Percentiles rank a stretch among this genome's conserved stretches.
Conservation (phyloP, 768 basidiomycete genomes). For the Termitomyces sp. region DNA sequence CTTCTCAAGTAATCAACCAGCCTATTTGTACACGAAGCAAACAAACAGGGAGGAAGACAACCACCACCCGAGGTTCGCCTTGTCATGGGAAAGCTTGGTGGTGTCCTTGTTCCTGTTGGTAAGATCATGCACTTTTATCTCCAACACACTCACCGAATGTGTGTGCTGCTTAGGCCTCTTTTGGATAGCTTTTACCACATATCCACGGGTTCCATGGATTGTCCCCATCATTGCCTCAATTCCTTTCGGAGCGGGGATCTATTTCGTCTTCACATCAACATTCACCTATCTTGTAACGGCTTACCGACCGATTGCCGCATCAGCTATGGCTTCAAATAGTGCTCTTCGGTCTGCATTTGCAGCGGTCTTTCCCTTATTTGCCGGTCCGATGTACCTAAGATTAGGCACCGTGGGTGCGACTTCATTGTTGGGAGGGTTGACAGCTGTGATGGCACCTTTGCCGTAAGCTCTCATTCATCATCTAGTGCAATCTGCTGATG, state of each 20-base stretch:
- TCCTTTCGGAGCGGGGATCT: slow-evolving; percentile 60
- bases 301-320: slow-evolving; percentile 61
- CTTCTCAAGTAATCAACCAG: not conserved
- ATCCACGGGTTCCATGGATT: slow-evolving; percentile 52
- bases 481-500: not conserved
- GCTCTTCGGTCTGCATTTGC: slow-evolving; percentile 57
- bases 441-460: slow-evolving; percentile 54
- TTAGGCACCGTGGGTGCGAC: slow-evolving; percentile 70
- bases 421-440: slow-evolving; percentile 62
- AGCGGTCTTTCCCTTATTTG: slow-evolving; percentile 57
- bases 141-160: slow-evolving; percentile 41
- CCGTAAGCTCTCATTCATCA: slow-evolving; percentile 34
- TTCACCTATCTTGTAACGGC: slow-evolving; percentile 70
- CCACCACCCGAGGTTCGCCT: slow-evolving; percentile 65
- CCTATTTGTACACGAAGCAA: slow-evolving; percentile 11
- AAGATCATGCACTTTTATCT: slow-evolving; percentile 29
- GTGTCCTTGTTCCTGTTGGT: slow-evolving; percentile 57
- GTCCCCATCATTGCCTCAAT: slow-evolving; percentile 58
- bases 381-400: slow-evolving; percentile 62
- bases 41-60: slow-evolving; percentile 29
- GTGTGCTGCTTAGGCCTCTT: slow-evolving; percentile 38
- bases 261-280: slow-evolving; percentile 64
- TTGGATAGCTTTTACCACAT: slow-evolving; percentile 56
- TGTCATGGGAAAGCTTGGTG: slow-evolving; percentile 65
- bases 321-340: slow-evolving; percentile 63